Conservation (phyloP, 805 yeast genomes). For the Kodamaea leandrae region DNA sequence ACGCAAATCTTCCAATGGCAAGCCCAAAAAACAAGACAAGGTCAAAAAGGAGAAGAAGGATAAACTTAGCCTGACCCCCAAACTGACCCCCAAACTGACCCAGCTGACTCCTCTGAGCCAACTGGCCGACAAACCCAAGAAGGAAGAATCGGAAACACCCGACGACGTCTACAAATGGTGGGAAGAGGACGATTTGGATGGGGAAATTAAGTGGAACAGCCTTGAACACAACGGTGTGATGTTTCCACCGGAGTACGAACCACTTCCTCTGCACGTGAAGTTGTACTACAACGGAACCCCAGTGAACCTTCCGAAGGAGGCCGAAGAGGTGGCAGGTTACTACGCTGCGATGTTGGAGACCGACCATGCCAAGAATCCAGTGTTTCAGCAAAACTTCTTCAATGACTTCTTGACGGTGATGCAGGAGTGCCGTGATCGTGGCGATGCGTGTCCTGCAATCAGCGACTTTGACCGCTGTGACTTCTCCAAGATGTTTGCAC, state of each 20-base stretch:
- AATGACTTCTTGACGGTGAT: conserved; percentile 70
- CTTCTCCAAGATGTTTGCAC: conserved; percentile 67
- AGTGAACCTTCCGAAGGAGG: conserved; percentile 69
- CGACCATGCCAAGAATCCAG: conserved; percentile 85
- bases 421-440: conserved; percentile 60
- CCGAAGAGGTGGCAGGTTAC: conserved; percentile 97
- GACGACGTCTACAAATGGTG: conserved; percentile 43
- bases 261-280: conserved; percentile 75
- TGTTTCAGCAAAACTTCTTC: conserved; percentile 84
- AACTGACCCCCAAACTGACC: conserved; percentile 2
- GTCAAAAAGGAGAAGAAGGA: conserved; percentile 8
- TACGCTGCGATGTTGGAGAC: conserved; percentile 84
- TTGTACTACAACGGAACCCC: conserved; percentile 74
- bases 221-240: conserved; percentile 87
- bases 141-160: conserved; percentile 9
- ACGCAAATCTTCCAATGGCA: conserved; percentile 16
- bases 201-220: conserved; percentile 80
- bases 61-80: no score
- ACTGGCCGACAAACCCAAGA: conserved; percentile 5
- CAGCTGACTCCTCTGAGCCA: no score
- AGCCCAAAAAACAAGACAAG: conserved; percentile 11
- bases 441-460: conserved; percentile 34
- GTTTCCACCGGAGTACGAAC: conserved; percentile 90
- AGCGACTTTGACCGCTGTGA: conserved; percentile 68
- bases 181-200: conserved; percentile 84